Evolutionary conservation across 2,329 filamentous ascomycete species (phyloP).

Genomic region (Tolypocladium ophioglossoides): DNA sequence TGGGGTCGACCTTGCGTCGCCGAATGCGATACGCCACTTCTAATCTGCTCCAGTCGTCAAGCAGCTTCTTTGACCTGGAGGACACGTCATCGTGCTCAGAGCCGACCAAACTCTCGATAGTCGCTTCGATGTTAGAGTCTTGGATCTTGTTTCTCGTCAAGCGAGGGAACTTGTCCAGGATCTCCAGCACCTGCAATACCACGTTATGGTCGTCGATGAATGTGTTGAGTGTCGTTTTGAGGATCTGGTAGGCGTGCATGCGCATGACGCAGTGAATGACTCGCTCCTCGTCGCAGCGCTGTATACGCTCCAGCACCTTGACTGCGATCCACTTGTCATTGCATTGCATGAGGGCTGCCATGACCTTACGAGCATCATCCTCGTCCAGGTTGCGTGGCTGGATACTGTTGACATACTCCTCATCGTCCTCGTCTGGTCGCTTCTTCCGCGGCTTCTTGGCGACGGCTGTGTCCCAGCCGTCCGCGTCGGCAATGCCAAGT

Average conservation of each 20-base stretch:
- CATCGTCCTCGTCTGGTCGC: conserved; percentile 82
- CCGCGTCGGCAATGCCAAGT: conserved; percentile 84
- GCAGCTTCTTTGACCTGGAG: conserved; percentile 56
- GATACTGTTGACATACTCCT: conserved; percentile 88
- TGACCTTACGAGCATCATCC: conserved; percentile 81
- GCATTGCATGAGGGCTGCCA: conserved; percentile 93
- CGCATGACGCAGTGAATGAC: conserved; percentile 83
- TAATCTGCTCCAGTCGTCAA: conserved; percentile 81
- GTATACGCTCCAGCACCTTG: conserved; percentile 83
- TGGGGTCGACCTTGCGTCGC: conserved; percentile 73
- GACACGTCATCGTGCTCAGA: conserved; percentile 68
- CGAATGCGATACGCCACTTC: conserved; percentile 90
- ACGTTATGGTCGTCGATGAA: conserved; percentile 89
- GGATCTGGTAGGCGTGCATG: conserved; percentile 94
- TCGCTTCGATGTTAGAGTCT: conserved; percentile 86
- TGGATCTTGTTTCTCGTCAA: conserved; percentile 95
- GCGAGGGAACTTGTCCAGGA: conserved; percentile 79
- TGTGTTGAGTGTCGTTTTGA: conserved; percentile 75
- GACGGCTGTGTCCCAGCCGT: conserved; percentile 84
- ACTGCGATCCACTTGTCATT: conserved; percentile 99
- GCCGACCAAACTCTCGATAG: conserved; percentile 56
- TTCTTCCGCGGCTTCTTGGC: conserved; percentile 89
- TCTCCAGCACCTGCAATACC: conserved; percentile 77
- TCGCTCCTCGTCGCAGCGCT: conserved; percentile 74
- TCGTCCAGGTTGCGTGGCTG: conserved; percentile 71